phyloP scores from a whole-genome alignment of 306 rosid genomes.

The Betula pendula region DNA sequence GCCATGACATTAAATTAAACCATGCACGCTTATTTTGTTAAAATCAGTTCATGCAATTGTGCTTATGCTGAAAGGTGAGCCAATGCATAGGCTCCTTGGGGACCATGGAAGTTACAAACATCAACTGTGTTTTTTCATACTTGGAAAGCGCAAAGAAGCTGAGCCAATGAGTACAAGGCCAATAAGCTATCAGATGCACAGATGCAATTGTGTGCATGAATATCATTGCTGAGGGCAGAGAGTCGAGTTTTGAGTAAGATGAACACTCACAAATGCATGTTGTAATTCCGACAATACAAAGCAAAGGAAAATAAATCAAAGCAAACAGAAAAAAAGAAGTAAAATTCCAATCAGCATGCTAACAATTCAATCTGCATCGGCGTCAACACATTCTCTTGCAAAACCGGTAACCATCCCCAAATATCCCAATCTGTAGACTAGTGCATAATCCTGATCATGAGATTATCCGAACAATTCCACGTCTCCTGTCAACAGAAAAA shows the following conservation, averaged over 20 bases:
- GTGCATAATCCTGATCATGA: slow-evolving; percentile 4
- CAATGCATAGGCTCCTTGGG: background rate
- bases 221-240: slow-evolving; percentile 21
- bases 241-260: background rate
- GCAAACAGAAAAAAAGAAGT: slow-evolving; percentile 15
- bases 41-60: no score
- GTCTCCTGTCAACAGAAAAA: background rate
- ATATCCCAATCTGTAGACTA: slow-evolving; percentile 22
- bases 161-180: slow-evolving; percentile 13
- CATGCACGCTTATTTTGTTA: no score
- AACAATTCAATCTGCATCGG: slow-evolving; percentile 31
- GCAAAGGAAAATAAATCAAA: slow-evolving; percentile 22
- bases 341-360: slow-evolving; percentile 30
- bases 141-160: background rate
- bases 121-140: background rate
- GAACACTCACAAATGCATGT: background rate
- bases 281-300: slow-evolving; percentile 16
- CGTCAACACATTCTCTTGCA: slow-evolving; percentile 28
- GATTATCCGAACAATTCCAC: background rate
- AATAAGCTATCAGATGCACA: slow-evolving; percentile 26
- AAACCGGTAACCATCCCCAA: slow-evolving; percentile 18
- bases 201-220: slow-evolving; percentile 38
- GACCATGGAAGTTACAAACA: background rate
- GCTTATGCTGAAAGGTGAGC: no score
- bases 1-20: no score